Percentiles rank a stretch among this genome's conserved stretches.
Conservation (phyloP, 805 yeast species). For the Sugiyamaella smithiae region DNA sequence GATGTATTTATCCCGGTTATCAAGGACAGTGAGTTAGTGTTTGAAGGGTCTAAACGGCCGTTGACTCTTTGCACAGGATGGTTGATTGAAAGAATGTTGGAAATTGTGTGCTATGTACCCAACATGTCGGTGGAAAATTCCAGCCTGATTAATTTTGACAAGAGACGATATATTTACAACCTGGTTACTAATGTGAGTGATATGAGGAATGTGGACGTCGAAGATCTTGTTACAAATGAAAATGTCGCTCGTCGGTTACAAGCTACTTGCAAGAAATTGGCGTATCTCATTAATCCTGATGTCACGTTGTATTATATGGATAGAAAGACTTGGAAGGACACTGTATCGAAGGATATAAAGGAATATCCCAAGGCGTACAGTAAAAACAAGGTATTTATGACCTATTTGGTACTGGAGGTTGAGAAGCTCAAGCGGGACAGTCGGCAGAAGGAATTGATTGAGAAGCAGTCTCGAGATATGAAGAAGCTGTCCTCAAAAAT, state of each 20-base stretch:
- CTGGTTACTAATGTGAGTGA: conserved; percentile 54
- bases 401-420: conserved; percentile 47
- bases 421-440: conserved; percentile 53
- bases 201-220: conserved; percentile 33
- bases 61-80: conserved; percentile 89
- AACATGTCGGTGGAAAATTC: conserved; percentile 67
- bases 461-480: conserved; percentile 22
- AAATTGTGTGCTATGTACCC: conserved; percentile 72
- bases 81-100: conserved; percentile 77
- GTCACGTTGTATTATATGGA: conserved; percentile 29
- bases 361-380: conserved; percentile 37
- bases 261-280: conserved; percentile 26
- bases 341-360: conserved; percentile 44
- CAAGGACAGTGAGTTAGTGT: conserved; percentile 20
- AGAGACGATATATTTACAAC: conserved; percentile 66
- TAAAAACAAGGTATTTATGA: conserved; percentile 43
- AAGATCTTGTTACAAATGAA: conserved; percentile 5
- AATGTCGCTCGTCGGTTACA: neutral
- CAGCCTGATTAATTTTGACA: conserved; percentile 77
- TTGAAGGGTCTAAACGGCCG: conserved; percentile 34
- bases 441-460: conserved; percentile 41
- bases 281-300: conserved; percentile 34
- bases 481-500: conserved; percentile 7
- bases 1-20: conserved; percentile 32
- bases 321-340: conserved; percentile 35